Evolutionary conservation across 192 early-diverging fungal species (phyloP), one percentile per base, ranked within the genome.

Genomic region (Phycomyces blakesleeanus): DNA sequence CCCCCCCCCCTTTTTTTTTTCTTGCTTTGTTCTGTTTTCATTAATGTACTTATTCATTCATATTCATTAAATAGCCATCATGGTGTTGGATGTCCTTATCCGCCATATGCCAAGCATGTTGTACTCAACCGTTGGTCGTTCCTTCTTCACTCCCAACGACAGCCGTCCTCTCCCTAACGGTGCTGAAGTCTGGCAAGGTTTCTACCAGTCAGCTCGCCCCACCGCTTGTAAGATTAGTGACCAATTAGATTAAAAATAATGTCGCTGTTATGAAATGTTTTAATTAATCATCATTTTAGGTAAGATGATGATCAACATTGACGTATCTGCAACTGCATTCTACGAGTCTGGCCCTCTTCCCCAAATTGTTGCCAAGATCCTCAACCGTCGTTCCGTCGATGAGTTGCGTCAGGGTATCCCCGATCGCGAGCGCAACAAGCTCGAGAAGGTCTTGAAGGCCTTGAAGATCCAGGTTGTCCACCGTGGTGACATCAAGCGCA

Each of bases 161-260:
- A 69, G 73, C 8, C 51, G 42, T 40, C 49, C 57, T 39, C 80
- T 84, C 0, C 75, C 67, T 2, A 88, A 92, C 55, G 93, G 94
- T 7, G 80, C 87, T n/a, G 91, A 95, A 76, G 84, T 94, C 2
- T 95, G 94, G 94, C 87, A 87, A 66, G 96, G 96, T 7, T 93
- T 91, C 69, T 94, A 93, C 66, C 92, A 95, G 57, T 91, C 89
- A 39, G 83, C 93, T 34, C 81, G 90, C 1, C 92, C 93, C 3
- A 79, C 88, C n/a, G 29, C 64, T 9, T 89, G 90, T 71, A 76
- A 74, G 49, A 56, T 8, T 42, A 41, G 9, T 26, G 39, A 15
- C 57, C 8, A n/a, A 27, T 14, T 25, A 54, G n/a, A 11, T 14
- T 8, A 55, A 24, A 55, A 24, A 55, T 14, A 55, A 15, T n/a